Conservation (phyloP, 2,329 filamentous ascomycete species). For the Scedosporium boydii region DNA sequence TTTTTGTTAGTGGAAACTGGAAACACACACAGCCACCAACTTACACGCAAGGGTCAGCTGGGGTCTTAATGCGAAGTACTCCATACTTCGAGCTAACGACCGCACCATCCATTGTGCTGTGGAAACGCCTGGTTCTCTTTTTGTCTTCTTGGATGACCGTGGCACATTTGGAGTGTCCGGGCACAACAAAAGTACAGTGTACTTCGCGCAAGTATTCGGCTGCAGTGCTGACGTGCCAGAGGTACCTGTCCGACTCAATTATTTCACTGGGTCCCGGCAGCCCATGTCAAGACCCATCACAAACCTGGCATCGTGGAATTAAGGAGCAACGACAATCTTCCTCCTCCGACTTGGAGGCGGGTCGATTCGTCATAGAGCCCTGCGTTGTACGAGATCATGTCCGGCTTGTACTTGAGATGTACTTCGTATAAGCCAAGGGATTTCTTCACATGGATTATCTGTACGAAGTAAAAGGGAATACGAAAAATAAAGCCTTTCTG, state of each 20-base stretch:
- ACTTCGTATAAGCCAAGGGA: neutral
- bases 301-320: neutral
- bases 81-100: neutral
- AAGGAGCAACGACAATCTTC: neutral
- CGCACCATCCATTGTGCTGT: neutral
- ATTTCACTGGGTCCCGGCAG: neutral
- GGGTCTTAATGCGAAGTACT: neutral
- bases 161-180: neutral
- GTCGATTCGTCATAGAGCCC: neutral
- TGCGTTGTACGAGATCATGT: too few relatives aligned
- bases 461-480: too few relatives aligned
- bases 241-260: neutral
- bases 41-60: neutral
- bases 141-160: neutral
- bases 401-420: too few relatives aligned
- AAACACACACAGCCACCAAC: conserved; percentile 3
- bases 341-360: neutral
- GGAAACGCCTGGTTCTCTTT: neutral
- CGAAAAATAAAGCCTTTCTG: too few relatives aligned
- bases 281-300: neutral
- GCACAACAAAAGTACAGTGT: neutral
- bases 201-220: neutral
- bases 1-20: neutral
- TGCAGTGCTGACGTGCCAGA: neutral
- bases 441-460: neutral